Conservation (phyloP, 73 alveolate genomes). For the Effrenium voratum region DNA sequence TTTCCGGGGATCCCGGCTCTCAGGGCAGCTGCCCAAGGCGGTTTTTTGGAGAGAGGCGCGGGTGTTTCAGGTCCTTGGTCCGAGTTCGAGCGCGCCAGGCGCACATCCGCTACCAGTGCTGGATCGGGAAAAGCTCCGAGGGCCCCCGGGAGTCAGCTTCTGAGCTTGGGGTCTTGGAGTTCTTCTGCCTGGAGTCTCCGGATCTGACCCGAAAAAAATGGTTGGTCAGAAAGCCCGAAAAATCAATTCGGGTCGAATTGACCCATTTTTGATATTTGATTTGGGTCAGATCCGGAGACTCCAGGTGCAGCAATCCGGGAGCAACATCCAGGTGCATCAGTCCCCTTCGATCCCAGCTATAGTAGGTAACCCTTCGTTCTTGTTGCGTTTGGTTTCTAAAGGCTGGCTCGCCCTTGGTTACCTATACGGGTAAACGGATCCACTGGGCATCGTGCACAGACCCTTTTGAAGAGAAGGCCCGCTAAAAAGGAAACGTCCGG, state of each 20-base stretch:
- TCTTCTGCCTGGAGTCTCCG: too few species aligned
- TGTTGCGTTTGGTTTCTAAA: too few species aligned
- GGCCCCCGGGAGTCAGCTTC: constrained; percentile 48
- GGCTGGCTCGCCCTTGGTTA: too few species aligned
- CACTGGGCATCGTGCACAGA: too few species aligned
- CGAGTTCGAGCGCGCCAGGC: neutral
- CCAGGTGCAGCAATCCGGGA: neutral
- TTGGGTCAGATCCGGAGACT: neutral
- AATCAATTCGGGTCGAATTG: neutral
- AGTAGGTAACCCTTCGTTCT: too few species aligned
- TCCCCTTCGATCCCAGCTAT: neutral
- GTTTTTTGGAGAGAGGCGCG: too few species aligned
- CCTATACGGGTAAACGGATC: too few species aligned
- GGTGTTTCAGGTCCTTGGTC: neutral
- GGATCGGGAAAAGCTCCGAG: constrained; percentile 69
- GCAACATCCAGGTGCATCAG: neutral
- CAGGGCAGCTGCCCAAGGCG: too few species aligned
- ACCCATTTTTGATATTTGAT: neutral
- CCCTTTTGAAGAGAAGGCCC: too few species aligned
- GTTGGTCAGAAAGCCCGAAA: neutral
- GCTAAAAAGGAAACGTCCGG: neutral
- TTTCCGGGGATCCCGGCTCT: too few species aligned
- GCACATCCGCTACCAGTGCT: constrained; percentile 85
- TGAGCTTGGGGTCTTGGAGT: neutral
- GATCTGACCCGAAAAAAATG: neutral